phyloP scores from a whole-genome alignment of 2,329 filamentous ascomycete species.

The Penicillium rolfsii region DNA sequence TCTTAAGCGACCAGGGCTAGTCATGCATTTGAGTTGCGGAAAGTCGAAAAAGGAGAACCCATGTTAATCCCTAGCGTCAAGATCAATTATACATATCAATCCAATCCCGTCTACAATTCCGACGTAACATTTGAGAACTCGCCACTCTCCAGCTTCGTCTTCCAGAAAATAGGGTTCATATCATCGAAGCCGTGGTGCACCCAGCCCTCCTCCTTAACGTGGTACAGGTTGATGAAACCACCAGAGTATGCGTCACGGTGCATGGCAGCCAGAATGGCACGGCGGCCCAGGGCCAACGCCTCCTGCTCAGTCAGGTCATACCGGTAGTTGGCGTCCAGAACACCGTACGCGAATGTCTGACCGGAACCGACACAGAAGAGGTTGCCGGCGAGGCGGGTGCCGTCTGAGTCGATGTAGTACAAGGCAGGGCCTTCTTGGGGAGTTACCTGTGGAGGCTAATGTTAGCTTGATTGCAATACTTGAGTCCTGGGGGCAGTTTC shows the following conservation, averaged over 20 bases:
- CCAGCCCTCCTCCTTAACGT: slow-evolving; percentile 98
- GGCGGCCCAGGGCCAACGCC: slow-evolving; percentile 83
- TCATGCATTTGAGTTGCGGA: not conserved
- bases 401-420: slow-evolving; percentile 98
- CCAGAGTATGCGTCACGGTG: slow-evolving; percentile 98
- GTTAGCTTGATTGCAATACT: slow-evolving; percentile 4
- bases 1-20: no score
- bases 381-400: slow-evolving; percentile 88
- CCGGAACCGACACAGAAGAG: slow-evolving; percentile 97
- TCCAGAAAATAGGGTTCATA: slow-evolving; percentile 99
- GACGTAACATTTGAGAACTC: slow-evolving; percentile 97
- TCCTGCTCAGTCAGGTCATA: slow-evolving; percentile 88
- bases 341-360: slow-evolving; percentile 98
- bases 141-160: slow-evolving; percentile 97
- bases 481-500: not conserved
- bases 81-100: slow-evolving; percentile 27
- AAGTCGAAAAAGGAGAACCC: not conserved
- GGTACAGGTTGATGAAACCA: slow-evolving; percentile 98
- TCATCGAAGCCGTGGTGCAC: slow-evolving; percentile 98
- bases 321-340: slow-evolving; percentile 90
- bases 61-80: slow-evolving; percentile 20
- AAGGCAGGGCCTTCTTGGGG: slow-evolving; percentile 93
- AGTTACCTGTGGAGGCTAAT: slow-evolving; percentile 35
- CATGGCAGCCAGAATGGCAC: slow-evolving; percentile 93
- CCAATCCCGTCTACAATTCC: slow-evolving; percentile 52